phyloP scores from a whole-genome alignment of 192 early-diverging fungal genomes.

The Coemansia sp. region DNA sequence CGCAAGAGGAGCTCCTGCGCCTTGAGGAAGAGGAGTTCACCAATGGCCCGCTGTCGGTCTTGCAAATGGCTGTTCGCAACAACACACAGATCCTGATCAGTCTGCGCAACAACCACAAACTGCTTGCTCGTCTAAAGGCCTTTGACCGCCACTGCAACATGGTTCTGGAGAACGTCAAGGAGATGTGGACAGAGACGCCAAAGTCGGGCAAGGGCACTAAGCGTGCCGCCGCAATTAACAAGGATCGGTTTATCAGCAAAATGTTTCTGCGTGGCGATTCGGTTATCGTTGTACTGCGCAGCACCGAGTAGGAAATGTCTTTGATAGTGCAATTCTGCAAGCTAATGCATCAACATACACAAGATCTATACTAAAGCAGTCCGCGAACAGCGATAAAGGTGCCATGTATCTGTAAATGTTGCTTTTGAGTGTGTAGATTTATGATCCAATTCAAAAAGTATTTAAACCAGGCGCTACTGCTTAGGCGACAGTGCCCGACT shows the following conservation, averaged over 20 bases:
- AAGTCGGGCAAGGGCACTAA: slow-evolving; percentile 85
- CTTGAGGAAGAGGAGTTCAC: slow-evolving; percentile 94
- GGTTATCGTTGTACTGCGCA: slow-evolving; percentile 73
- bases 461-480: slow-evolving; percentile 12
- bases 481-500: slow-evolving; percentile 77
- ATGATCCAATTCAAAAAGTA: slow-evolving; percentile 20
- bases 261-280: slow-evolving; percentile 98
- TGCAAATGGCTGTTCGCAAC: slow-evolving; percentile 91
- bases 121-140: slow-evolving; percentile 96
- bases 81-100: slow-evolving; percentile 95
- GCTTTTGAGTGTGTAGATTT: slow-evolving; percentile 4
- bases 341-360: not conserved
- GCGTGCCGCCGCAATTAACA: slow-evolving; percentile 94
- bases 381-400: too few relatives aligned
- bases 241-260: slow-evolving; percentile 97
- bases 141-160: slow-evolving; percentile 99
- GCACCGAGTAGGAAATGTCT: slow-evolving; percentile 18
- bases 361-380: not conserved
- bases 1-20: slow-evolving; percentile 75
- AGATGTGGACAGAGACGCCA: slow-evolving; percentile 98
- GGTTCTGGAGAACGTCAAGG: slow-evolving; percentile 99
- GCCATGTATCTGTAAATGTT: not conserved
- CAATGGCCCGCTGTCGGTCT: slow-evolving; percentile 94
- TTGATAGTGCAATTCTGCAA: not conserved
- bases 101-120: slow-evolving; percentile 97